These are phyloP conservation scores for Biancaea sappan DNA, from an alignment of 306 rosid species.

Conservation along the genomic window DNA sequence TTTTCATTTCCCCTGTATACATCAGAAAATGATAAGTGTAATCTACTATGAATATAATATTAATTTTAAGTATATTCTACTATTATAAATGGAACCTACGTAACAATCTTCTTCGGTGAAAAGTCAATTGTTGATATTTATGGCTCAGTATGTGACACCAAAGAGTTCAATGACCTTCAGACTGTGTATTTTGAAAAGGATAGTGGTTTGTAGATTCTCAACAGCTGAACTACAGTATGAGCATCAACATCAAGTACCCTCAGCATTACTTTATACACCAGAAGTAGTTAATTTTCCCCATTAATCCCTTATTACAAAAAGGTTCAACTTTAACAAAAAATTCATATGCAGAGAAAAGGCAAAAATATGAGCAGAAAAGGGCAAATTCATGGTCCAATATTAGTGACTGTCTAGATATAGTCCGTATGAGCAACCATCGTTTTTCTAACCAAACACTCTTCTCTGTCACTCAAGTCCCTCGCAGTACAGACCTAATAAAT, in stretches of 20 bases:
- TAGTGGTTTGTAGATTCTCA: not conserved
- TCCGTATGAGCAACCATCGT: constrained; percentile 59
- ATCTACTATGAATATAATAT: too few relatives aligned
- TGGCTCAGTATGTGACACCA: too few relatives aligned
- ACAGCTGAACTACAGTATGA: not conserved
- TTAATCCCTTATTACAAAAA: not conserved
- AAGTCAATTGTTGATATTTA: not conserved
- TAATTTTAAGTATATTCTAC: too few relatives aligned
- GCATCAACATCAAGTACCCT: not conserved
- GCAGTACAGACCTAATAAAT: constrained; percentile 46
- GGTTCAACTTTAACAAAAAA: not conserved
- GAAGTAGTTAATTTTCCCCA: not conserved
- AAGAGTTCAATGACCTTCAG: too few relatives aligned
- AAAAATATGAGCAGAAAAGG: not conserved
- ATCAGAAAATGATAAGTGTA: too few relatives aligned
- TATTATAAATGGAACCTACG: too few relatives aligned
- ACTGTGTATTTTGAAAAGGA: too few relatives aligned
- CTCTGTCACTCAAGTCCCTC: constrained; percentile 42
- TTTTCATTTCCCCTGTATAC: too few relatives aligned
- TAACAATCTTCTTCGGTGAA: not conserved
- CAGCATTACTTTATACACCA: not conserved
- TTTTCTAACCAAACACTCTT: constrained; percentile 52
- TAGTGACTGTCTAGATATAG: constrained; percentile 57
- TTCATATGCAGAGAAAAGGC: not conserved
- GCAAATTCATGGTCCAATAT: constrained; percentile 42